Conservation (phyloP, 1,139 yeast species). For the Yamadazyma oceani region DNA sequence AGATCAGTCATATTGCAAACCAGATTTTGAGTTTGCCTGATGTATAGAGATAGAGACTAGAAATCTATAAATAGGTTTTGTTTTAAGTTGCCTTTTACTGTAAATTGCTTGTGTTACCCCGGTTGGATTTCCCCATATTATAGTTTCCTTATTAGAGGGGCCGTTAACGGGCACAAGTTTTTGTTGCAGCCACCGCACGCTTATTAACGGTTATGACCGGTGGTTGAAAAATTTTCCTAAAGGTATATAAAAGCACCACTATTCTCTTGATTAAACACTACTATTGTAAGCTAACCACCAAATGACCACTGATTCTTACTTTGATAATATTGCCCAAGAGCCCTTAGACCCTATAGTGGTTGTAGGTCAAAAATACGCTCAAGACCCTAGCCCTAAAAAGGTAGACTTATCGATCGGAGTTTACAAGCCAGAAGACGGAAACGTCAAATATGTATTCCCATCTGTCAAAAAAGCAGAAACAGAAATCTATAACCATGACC, state of each 20-base stretch:
- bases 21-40: slow-evolving; percentile 5
- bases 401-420: slow-evolving; percentile 47
- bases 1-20: slow-evolving; percentile 6
- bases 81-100: too few relatives aligned
- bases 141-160: background rate
- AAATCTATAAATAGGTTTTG: too few relatives aligned
- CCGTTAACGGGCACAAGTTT: slow-evolving; percentile 3
- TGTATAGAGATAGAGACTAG: background rate
- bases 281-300: background rate
- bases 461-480: slow-evolving; percentile 37
- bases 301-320: slow-evolving; percentile 29
- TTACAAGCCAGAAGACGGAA: slow-evolving; percentile 40
- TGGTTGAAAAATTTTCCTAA: slow-evolving; percentile 6
- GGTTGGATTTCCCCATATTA: slow-evolving; percentile 1
- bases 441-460: slow-evolving; percentile 35
- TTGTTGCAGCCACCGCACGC: too few relatives aligned
- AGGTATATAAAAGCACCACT: slow-evolving; percentile 1
- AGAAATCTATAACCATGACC: slow-evolving; percentile 31
- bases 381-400: slow-evolving; percentile 32
- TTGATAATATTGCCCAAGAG: slow-evolving; percentile 25
- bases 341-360: slow-evolving; percentile 40
- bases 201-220: slow-evolving; percentile 8
- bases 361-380: slow-evolving; percentile 26
- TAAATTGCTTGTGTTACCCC: too few relatives aligned
- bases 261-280: background rate